Base-by-base conservation (phyloP, 75 land plant genomes). In the Cunninghamia lanceolata region DNA sequence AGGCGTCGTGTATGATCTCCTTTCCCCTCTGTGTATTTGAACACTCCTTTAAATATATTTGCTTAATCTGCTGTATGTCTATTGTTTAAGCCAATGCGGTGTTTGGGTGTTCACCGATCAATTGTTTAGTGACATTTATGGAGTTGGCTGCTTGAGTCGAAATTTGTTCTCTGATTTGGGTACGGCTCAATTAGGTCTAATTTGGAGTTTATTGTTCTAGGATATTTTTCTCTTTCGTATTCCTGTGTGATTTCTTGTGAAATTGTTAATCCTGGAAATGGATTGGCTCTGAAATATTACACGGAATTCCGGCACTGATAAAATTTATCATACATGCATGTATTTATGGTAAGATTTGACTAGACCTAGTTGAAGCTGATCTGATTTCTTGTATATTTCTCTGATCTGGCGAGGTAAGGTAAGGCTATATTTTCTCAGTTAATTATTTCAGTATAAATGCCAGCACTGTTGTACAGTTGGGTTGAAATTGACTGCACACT, bases 1-100 rank as follows among this genome's bases (percentile, higher is more conserved):
- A 76, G 93, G 84, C 94, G 98, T 28, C 91, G 98, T 89, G 98
- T 96, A 88, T 77, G 68, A 80, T 40, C 52, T 36, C 36, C 83
- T 85, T 25, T 0, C 36, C 19, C 2, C 43, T 46, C 17, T 50
- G 28, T 80, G 45, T 19, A 35, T 38, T 34, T 85, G 2, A 38
- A 17, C 38, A 6, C n/a, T 30, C 17, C 45, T 87, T 42, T 53
- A 38, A 34, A 79, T 50, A 30, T 63, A 45, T 42, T 42, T 80
- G 11, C 5, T 28, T 45, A 45, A 43, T 45, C 80, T 39, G 21
- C 39, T 21, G 80, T 7, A 77, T 77, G 28, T 34, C 21, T 77
- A n/a, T 77, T 7, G 39, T 38, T 77, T 77, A 38, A 19, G 39
- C 43, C n/a, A 77, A 77, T 77, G 19, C 19, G n/a, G n/a, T 77